A percentile compares a stretch with the other conserved stretches of the same genome.
Evolutionary conservation across 768 basidiomycete species (phyloP).

Genomic region (Artomyces pyxidatus): DNA sequence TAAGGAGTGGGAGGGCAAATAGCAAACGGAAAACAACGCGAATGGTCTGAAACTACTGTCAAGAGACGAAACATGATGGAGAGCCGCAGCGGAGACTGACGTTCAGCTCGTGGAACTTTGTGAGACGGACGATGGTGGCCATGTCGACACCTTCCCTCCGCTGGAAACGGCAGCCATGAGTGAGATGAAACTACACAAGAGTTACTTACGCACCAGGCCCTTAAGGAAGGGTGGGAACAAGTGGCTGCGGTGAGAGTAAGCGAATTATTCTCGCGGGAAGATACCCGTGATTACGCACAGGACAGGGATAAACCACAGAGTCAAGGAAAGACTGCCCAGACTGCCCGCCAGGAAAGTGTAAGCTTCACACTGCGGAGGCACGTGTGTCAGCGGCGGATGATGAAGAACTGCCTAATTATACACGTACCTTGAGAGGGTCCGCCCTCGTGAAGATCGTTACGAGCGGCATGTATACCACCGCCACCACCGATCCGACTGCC

Average conservation of each 20-base stretch:
- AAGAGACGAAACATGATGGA: background rate
- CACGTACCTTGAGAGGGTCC: conserved; percentile 48
- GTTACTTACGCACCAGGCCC: conserved; percentile 39
- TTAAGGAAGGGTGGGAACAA: conserved; percentile 58
- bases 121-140: conserved; percentile 59
- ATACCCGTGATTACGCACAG: conserved; percentile 35
- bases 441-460: conserved; percentile 55
- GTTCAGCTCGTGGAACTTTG: conserved; percentile 78
- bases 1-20: conserved; percentile 55
- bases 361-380: conserved; percentile 49
- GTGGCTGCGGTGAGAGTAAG: conserved; percentile 32
- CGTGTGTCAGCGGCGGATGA: background rate
- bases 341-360: conserved; percentile 64
- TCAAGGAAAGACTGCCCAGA: conserved; percentile 59
- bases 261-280: background rate
- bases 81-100: conserved; percentile 32
- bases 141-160: conserved; percentile 54
- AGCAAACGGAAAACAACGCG: conserved; percentile 69
- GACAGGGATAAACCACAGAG: conserved; percentile 67
- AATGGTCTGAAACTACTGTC: conserved; percentile 43
- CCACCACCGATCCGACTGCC: conserved; percentile 54
- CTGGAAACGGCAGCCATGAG: conserved; percentile 26
- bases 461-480: conserved; percentile 60
- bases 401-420: background rate
- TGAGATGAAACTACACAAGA: background rate